phyloP scores from a whole-genome alignment of 345 rosid genomes.

The Crucihimalaya himalaica region DNA sequence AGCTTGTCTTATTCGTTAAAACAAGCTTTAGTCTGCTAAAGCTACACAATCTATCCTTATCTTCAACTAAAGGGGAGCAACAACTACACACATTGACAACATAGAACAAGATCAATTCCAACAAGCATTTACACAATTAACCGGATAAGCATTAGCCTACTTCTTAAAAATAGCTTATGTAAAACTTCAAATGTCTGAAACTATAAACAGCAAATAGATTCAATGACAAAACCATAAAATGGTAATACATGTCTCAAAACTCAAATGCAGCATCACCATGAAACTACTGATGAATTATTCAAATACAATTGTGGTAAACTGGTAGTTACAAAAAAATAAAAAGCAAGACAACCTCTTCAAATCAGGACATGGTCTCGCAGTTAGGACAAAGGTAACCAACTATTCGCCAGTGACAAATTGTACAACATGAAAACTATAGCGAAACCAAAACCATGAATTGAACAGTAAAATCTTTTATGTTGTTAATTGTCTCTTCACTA shows the following conservation, averaged over 20 bases:
- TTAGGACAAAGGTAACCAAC: neutral
- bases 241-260: neutral
- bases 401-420: neutral
- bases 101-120: slow-evolving; percentile 15
- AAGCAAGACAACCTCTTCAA: neutral
- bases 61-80: neutral
- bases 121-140: neutral
- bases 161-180: neutral
- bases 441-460: neutral
- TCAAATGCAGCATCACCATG: slow-evolving; percentile 25
- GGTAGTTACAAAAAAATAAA: neutral
- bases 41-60: neutral
- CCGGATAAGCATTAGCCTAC: neutral
- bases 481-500: neutral
- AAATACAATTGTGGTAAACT: neutral
- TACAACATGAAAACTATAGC: neutral
- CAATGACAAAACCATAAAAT: neutral
- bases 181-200: slow-evolving; percentile 7
- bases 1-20: neutral
- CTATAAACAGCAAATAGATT: slow-evolving; percentile 6
- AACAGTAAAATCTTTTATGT: neutral
- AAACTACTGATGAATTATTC: neutral
- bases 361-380: neutral
- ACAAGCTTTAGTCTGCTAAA: neutral
- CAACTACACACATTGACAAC: slow-evolving; percentile 4